Evolutionary conservation across 768 basidiomycete species (phyloP).

Genomic region (Boletus sensibilis): DNA sequence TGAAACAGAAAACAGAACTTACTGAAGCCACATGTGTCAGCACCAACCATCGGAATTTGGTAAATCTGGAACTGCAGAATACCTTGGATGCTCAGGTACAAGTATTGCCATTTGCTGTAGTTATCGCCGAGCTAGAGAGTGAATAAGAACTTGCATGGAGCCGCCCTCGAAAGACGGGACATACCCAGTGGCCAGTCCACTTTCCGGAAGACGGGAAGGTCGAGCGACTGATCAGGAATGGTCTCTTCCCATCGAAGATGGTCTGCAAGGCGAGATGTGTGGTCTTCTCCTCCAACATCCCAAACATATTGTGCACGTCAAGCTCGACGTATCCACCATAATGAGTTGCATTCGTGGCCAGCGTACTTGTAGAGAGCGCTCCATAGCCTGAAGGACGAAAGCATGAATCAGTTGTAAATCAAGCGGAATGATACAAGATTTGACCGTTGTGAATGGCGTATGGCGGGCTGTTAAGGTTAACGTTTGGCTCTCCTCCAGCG

Average conservation of each 20-base stretch:
- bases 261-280: conserved; percentile 58
- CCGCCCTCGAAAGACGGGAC: not conserved
- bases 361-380: conserved; percentile 49
- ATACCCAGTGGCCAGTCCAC: conserved; percentile 73
- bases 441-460: conserved; percentile 74
- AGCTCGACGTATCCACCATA: conserved; percentile 58
- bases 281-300: conserved; percentile 67
- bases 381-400: conserved; percentile 42
- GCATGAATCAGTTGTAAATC: not conserved
- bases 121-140: conserved; percentile 66
- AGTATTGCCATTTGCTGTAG: conserved; percentile 70
- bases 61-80: conserved; percentile 81
- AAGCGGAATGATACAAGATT: conserved; percentile 4
- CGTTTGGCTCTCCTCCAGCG: conserved; percentile 45
- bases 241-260: conserved; percentile 57
- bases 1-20: conserved; percentile 5
- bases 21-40: conserved; percentile 53
- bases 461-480: conserved; percentile 57
- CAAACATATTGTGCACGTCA: conserved; percentile 71
- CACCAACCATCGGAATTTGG: conserved; percentile 82
- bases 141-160: not conserved
- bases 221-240: conserved; percentile 69
- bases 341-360: conserved; percentile 75
- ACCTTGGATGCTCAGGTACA: conserved; percentile 70
- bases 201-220: conserved; percentile 67